Conservation (phyloP, 768 basidiomycete genomes). For the Termitomyces sp. region DNA sequence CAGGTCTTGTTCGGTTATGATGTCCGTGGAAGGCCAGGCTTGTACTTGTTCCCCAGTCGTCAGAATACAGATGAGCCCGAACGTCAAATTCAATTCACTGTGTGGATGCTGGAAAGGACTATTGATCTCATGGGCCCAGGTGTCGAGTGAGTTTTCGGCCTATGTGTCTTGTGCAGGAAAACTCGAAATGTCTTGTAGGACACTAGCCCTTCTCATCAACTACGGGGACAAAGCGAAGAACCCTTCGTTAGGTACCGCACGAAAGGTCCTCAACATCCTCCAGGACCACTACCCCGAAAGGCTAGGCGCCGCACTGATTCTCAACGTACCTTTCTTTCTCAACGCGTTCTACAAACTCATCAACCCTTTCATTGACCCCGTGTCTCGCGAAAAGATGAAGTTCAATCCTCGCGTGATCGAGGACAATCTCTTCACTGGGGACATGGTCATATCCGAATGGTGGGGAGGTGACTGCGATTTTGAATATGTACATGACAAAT, state of each 20-base stretch:
- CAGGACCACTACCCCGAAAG: slow-evolving; percentile 88
- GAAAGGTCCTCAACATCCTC: slow-evolving; percentile 57
- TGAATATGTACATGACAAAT: slow-evolving; percentile 69
- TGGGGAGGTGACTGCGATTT: slow-evolving; percentile 72
- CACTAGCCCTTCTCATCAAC: slow-evolving; percentile 70
- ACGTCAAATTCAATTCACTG: slow-evolving; percentile 67
- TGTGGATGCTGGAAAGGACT: slow-evolving; percentile 76
- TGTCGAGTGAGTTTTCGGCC: slow-evolving; percentile 57
- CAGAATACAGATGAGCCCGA: slow-evolving; percentile 75
- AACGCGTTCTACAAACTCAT: slow-evolving; percentile 76
- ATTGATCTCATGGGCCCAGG: slow-evolving; percentile 79
- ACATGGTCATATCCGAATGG: slow-evolving; percentile 65
- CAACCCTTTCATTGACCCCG: slow-evolving; percentile 78
- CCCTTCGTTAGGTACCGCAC: slow-evolving; percentile 37
- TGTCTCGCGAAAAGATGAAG: slow-evolving; percentile 71
- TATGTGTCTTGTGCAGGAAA: background rate
- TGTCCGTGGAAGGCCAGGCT: slow-evolving; percentile 53
- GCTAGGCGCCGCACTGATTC: slow-evolving; percentile 68
- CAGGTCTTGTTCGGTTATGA: slow-evolving; percentile 78
- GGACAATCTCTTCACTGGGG: slow-evolving; percentile 64
- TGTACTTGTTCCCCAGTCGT: slow-evolving; percentile 65
- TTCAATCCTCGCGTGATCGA: slow-evolving; percentile 69
- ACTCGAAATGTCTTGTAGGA: slow-evolving; percentile 33
- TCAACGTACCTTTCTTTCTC: slow-evolving; percentile 79
- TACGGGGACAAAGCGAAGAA: slow-evolving; percentile 70